A percentile compares a stretch with the other conserved stretches of the same genome.
phyloP scores from a whole-genome alignment of 2,329 filamentous ascomycete genomes.

The Hypoxylon sp. region DNA sequence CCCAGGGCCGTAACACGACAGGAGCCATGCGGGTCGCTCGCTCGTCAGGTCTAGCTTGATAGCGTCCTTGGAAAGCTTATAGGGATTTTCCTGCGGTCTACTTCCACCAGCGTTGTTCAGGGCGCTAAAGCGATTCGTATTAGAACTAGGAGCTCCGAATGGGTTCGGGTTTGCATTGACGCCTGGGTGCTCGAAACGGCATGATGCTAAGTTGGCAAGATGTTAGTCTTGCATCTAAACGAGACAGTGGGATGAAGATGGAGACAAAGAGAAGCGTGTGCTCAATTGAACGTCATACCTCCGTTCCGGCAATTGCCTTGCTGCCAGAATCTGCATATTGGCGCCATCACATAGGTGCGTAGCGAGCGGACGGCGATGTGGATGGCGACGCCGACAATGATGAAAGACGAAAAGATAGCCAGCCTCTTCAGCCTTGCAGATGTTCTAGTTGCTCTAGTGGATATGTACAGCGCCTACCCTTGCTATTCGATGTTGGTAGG shows the following conservation, averaged over 20 bases:
- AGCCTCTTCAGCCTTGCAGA: slow-evolving; percentile 26
- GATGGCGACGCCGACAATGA: slow-evolving; percentile 9
- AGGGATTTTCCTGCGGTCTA: slow-evolving; percentile 52
- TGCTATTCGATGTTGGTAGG: neutral
- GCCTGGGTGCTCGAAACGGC: slow-evolving; percentile 68
- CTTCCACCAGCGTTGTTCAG: slow-evolving; percentile 46
- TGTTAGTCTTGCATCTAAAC: slow-evolving; percentile 1
- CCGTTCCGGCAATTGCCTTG: slow-evolving; percentile 76
- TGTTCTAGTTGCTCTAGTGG: neutral
- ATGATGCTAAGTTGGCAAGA: slow-evolving; percentile 59
- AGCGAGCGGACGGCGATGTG: neutral
- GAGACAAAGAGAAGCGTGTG: neutral
- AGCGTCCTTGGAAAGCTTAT: slow-evolving; percentile 68
- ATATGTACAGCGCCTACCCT: neutral
- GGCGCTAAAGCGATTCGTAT: slow-evolving; percentile 54
- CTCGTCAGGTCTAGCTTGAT: slow-evolving; percentile 77
- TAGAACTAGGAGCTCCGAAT: slow-evolving; percentile 55
- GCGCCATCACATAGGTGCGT: slow-evolving; percentile 52
- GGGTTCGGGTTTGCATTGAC: slow-evolving; percentile 53
- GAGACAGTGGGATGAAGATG: neutral
- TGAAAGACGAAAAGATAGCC: slow-evolving; percentile 1
- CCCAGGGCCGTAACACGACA: slow-evolving; percentile 88
- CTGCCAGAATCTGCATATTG: slow-evolving; percentile 74
- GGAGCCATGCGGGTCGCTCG: slow-evolving; percentile 85
- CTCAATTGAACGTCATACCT: slow-evolving; percentile 60